These are phyloP conservation scores for Alternaria sp. DNA, from an alignment of 2,329 filamentous ascomycete genomes.

Conservation along the genomic window DNA sequence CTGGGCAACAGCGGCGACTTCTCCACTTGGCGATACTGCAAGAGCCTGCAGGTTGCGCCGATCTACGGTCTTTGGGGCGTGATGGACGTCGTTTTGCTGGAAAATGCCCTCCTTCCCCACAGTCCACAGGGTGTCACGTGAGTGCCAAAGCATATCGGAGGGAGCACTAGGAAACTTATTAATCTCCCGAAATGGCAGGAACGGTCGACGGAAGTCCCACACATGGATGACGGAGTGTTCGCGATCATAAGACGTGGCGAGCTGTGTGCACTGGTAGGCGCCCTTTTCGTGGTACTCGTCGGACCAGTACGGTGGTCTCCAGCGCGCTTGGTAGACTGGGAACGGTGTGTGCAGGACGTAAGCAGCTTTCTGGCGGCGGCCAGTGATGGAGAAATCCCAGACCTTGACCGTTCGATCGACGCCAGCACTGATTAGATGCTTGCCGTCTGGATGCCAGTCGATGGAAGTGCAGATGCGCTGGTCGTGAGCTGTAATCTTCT, in stretches of 20 bases:
- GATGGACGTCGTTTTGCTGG: constrained; percentile 69
- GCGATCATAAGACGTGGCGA: constrained; percentile 69
- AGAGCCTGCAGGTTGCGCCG: constrained; percentile 65
- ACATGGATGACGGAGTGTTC: constrained; percentile 68
- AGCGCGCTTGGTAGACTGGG: constrained; percentile 68
- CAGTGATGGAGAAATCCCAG: constrained; percentile 68
- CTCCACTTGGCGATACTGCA: constrained; percentile 65
- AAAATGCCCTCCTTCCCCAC: constrained; percentile 69
- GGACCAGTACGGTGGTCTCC: constrained; percentile 67
- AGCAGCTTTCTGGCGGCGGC: constrained; percentile 65
- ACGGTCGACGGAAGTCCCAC: constrained; percentile 70
- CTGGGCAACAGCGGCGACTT: constrained; percentile 64
- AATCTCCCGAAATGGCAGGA: constrained; percentile 69
- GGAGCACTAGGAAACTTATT: constrained; percentile 63
- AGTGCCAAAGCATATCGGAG: constrained; percentile 70
- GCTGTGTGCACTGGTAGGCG: constrained; percentile 67
- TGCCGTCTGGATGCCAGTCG: constrained; percentile 73
- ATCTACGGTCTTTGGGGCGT: constrained; percentile 66
- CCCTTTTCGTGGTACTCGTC: constrained; percentile 60
- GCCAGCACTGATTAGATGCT: constrained; percentile 69
- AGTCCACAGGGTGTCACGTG: constrained; percentile 70
- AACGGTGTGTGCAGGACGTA: constrained; percentile 68
- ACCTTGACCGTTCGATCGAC: constrained; percentile 69
- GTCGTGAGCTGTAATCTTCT: constrained; percentile 69
- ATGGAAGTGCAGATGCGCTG: constrained; percentile 66